These are phyloP conservation scores for Solioccasus polychromus DNA, from an alignment of 768 basidiomycete species.

Conservation along the genomic window DNA sequence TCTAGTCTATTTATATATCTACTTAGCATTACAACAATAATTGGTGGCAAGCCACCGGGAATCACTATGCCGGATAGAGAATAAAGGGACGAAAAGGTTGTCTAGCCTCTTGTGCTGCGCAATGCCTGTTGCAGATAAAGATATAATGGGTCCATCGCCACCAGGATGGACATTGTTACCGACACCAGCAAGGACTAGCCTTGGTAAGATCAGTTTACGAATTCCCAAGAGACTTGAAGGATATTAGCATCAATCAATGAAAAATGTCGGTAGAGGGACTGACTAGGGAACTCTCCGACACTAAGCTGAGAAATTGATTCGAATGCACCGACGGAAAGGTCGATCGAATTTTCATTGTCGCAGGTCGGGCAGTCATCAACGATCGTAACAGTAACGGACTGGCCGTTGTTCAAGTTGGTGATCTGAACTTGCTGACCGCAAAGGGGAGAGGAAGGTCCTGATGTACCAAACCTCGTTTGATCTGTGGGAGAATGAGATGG, in stretches of 20 bases:
- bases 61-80: conserved; percentile 18
- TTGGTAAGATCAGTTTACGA: conserved; percentile 13
- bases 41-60: conserved; percentile 12
- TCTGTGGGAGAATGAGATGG: conserved; percentile 36
- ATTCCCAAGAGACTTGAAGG: conserved; percentile 30
- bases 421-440: conserved; percentile 70
- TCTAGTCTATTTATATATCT: too few species aligned
- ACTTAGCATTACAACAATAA: conserved; percentile 4
- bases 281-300: conserved; percentile 59
- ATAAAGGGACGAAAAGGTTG: neutral
- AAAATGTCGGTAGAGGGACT: too few species aligned
- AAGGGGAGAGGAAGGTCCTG: conserved; percentile 43
- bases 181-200: conserved; percentile 25
- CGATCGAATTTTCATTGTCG: conserved; percentile 60
- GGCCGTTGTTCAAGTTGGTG: conserved; percentile 52
- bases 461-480: conserved; percentile 47
- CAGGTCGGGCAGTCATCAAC: conserved; percentile 86
- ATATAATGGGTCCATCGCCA: conserved; percentile 34
- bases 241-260: too few species aligned
- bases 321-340: conserved; percentile 73
- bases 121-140: neutral
- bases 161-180: conserved; percentile 41
- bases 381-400: conserved; percentile 58
- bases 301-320: conserved; percentile 43
- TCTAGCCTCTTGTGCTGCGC: conserved; percentile 1